Evolutionary conservation across 345 rosid genomes (phyloP), one percentile per base, ranked within the genome.

Genomic region (Zanthoxylum bungeanum): DNA sequence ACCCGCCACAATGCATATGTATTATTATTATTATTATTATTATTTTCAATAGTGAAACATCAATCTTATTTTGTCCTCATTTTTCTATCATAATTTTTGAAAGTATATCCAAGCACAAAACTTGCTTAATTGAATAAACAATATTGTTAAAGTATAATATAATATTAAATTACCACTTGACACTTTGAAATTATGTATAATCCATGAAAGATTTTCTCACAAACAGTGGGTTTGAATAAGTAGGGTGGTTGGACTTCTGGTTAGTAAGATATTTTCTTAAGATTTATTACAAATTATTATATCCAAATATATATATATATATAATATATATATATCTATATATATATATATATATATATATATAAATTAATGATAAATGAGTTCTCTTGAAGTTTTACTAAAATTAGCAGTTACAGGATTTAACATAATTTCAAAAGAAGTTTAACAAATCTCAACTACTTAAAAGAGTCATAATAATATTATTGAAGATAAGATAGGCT

Each of bases 1-100:
- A 39, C 56, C 60, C 56, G 44, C 73, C 44, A 36, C 36, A 73
- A 44, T 70, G 9, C 28, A 21, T 44, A 63, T 68, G 74, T 68
- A 37, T 50, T 69, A 36, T 69, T 75, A 67, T 46, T 66, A n/a
- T n/a, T 12, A 44, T 3, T 44, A 44, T 44, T n/a, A n/a, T n/a
- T 27, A 19, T 46, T 36, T 1, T 5, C 14, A 46, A 33, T 31
- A 10, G 31, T 49, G 53, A 19, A 53, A 9, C 24, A 69, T 68
- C 12, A 55, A 8, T 14, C 2, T 42, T 27, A 1, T 58, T 57
- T 17, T 31, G 63, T 19, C 63, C 60, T 14, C n/a, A 4, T 2
- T 2, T 5, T 5, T 5, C 6, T 14, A 14, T 44, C 6, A 44
- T 12, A 14, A 44, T 3, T 44, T 44, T 44, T 14, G 49, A 12